Percentiles rank a stretch among this genome's conserved stretches.
phyloP scores from a whole-genome alignment of 441 rosid species.

The Arabidopsis hybrid region DNA sequence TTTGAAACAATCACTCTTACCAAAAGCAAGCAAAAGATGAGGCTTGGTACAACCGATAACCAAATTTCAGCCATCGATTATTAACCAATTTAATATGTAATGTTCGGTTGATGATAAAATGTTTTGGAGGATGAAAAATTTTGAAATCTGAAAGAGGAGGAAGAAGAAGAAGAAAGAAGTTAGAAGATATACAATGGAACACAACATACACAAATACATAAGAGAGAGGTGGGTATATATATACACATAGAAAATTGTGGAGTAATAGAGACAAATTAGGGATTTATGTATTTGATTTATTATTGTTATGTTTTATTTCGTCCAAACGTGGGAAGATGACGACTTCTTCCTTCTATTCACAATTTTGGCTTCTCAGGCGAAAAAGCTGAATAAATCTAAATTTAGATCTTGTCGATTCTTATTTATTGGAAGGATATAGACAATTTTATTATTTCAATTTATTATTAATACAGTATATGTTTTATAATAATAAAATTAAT shows the following conservation, averaged over 20 bases:
- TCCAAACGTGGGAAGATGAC: slow-evolving; percentile 36
- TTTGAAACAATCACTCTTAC: slow-evolving; percentile 31
- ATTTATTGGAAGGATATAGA: slow-evolving; percentile 44
- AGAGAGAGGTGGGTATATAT: slow-evolving; percentile 44
- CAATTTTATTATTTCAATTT: slow-evolving; percentile 1
- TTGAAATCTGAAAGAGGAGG: slow-evolving; percentile 13
- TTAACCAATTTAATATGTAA: background rate
- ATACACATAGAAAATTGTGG: slow-evolving; percentile 11
- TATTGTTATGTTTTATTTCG: slow-evolving; percentile 18
- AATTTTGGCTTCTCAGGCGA: slow-evolving; percentile 41
- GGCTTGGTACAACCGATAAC: slow-evolving; percentile 26
- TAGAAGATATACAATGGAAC: slow-evolving; percentile 12
- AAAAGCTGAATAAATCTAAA: slow-evolving; percentile 46
- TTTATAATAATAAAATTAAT: slow-evolving; percentile 10
- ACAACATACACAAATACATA: slow-evolving; percentile 16
- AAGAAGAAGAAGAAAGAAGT: background rate
- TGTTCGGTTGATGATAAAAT: background rate
- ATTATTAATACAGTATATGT: slow-evolving; percentile 7
- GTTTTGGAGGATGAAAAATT: background rate
- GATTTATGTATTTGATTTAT: slow-evolving; percentile 18
- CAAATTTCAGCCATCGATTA: slow-evolving; percentile 31
- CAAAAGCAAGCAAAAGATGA: slow-evolving; percentile 38
- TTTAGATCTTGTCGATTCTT: slow-evolving; percentile 45
- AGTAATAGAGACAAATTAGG: slow-evolving; percentile 16
- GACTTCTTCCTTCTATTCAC: slow-evolving; percentile 34